phyloP scores from a whole-genome alignment of 257 asterid genomes.

The Echium plantagineum region DNA sequence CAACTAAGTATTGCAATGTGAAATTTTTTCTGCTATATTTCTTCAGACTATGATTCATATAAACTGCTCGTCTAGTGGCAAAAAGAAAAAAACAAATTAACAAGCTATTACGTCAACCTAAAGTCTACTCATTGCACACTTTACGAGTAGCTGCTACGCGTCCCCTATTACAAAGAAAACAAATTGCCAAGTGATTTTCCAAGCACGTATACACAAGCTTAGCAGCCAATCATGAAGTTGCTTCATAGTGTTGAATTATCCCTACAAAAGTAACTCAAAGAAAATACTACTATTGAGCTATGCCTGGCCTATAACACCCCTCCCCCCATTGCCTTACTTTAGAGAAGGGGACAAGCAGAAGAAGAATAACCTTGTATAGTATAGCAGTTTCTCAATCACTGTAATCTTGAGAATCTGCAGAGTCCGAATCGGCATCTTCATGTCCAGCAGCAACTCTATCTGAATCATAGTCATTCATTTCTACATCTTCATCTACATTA shows the following conservation, averaged over 20 bases:
- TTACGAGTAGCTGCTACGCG: too few species aligned
- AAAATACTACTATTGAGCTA: not conserved
- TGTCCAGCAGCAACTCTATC: conserved; percentile 20
- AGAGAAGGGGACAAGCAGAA: not conserved
- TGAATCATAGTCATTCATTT: conserved; percentile 27
- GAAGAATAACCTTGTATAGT: not conserved
- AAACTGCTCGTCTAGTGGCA: not conserved
- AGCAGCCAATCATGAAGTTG: too few species aligned
- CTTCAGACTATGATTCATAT: too few species aligned
- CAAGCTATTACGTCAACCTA: too few species aligned
- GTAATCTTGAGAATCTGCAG: conserved; percentile 50
- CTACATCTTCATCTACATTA: conserved; percentile 18
- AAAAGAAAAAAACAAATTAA: too few species aligned
- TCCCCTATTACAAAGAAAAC: too few species aligned
- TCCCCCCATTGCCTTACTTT: too few species aligned
- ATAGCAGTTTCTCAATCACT: conserved; percentile 36
- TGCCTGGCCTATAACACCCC: too few species aligned
- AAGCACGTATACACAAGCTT: not conserved
- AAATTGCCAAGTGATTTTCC: not conserved
- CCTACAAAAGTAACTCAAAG: too few species aligned
- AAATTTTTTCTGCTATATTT: too few species aligned
- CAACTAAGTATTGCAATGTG: too few species aligned
- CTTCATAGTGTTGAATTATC: not conserved
- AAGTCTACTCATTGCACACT: too few species aligned
- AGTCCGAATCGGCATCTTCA: conserved; percentile 33